These are phyloP conservation scores for Pseudocercospora macadamiae DNA, from an alignment of 2,329 filamentous ascomycete species.

Conservation along the genomic window DNA sequence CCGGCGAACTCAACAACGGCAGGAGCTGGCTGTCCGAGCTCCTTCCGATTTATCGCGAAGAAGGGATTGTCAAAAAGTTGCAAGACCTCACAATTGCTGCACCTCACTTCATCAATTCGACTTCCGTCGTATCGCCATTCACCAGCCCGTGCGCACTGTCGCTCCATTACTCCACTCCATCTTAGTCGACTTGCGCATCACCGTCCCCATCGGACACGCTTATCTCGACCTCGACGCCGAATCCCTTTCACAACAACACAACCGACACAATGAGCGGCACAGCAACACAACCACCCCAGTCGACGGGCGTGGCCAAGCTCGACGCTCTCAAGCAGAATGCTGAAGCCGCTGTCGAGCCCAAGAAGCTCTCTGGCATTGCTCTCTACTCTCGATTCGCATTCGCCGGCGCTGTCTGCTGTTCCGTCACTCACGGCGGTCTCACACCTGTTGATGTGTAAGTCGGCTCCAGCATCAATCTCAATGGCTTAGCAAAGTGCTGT, in stretches of 20 bases:
- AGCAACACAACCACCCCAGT: constrained; percentile 48
- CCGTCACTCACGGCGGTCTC: constrained; percentile 92
- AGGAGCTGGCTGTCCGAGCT: background rate
- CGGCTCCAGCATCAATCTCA: constrained; percentile 1
- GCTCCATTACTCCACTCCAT: constrained; percentile 9
- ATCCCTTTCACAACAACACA: constrained; percentile 13
- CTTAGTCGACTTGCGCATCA: constrained; percentile 6
- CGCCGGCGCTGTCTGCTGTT: constrained; percentile 96
- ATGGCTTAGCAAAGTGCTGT: too few relatives aligned
- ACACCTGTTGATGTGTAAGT: constrained; percentile 99
- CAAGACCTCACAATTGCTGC: too few relatives aligned
- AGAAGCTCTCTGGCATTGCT: constrained; percentile 63
- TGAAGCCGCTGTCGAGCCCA: constrained; percentile 48
- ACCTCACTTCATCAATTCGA: background rate
- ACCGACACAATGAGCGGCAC: constrained; percentile 37
- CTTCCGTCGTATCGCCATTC: background rate
- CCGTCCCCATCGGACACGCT: constrained; percentile 5
- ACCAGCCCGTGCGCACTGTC: constrained; percentile 1
- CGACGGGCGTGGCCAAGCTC: constrained; percentile 56
- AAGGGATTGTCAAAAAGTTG: background rate
- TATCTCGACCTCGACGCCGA: constrained; percentile 4
- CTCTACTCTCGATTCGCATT: constrained; percentile 98
- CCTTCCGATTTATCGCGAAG: constrained; percentile 1
- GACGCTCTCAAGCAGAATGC: constrained; percentile 55
- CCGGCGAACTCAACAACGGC: background rate